These are phyloP conservation scores for Cylindricascospora bacillispora DNA, from an alignment of 1,139 yeast species.

Conservation along the genomic window DNA sequence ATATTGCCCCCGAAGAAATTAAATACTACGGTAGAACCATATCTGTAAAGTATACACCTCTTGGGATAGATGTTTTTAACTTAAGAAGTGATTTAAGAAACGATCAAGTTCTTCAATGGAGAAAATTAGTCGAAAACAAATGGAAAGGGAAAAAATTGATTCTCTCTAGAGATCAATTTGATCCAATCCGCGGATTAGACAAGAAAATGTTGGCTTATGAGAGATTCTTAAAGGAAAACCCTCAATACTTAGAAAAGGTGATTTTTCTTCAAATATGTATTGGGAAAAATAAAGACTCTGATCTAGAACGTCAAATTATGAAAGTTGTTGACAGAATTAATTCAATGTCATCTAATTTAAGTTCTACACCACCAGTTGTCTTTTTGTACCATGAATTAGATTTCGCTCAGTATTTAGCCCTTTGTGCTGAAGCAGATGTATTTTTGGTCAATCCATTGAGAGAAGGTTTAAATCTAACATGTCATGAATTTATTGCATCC, in stretches of 20 bases:
- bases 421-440: constrained; percentile 69
- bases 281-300: constrained; percentile 36
- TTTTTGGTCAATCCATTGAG: constrained; percentile 82
- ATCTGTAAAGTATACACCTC: constrained; percentile 56
- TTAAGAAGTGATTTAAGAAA: constrained; percentile 34
- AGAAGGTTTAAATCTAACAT: constrained; percentile 89
- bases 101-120: constrained; percentile 54
- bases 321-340: constrained; percentile 74
- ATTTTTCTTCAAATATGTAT: constrained; percentile 74
- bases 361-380: constrained; percentile 75
- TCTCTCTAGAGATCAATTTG: constrained; percentile 78
- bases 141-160: constrained; percentile 57
- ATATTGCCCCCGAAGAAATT: constrained; percentile 57
- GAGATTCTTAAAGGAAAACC: constrained; percentile 51
- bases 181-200: constrained; percentile 71
- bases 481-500: constrained; percentile 81
- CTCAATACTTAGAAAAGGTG: constrained; percentile 51
- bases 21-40: constrained; percentile 53
- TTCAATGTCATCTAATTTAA: constrained; percentile 54
- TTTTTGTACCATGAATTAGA: constrained; percentile 75
- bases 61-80: constrained; percentile 69
- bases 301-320: constrained; percentile 57
- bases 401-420: constrained; percentile 76
- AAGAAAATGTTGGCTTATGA: constrained; percentile 82
- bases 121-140: constrained; percentile 52